Base-by-base conservation (phyloP, 305 asterid species). In the Nicotiana rustica region DNA sequence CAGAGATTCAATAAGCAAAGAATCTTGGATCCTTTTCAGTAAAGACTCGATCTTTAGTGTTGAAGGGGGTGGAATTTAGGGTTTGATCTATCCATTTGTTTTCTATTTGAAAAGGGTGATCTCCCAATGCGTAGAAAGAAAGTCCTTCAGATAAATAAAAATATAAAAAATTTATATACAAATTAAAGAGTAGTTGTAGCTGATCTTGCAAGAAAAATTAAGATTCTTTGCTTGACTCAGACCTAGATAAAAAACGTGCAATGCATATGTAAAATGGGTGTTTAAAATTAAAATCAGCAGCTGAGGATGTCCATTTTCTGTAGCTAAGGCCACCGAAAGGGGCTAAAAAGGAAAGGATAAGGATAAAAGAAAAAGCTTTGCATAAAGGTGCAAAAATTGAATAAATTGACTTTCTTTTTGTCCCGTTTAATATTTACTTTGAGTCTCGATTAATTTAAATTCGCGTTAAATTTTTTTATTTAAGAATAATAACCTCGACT, bases 51-150 rank as follows among this genome's bases (percentile, higher is more conserved):
- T 86, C 81, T 33, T 57, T 79, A 71, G 68, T 10, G 81, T 29
- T 79, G 78, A 86, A 90, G 81, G 47, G 87, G 78, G 84, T 85
- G 83, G 38, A 84, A 82, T 71, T n/a, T 70, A 82, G 82, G 75
- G 88, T 83, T 87, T 85, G 89, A 84, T 85, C 85, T 47, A 41
- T 81, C 35, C 83, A 76, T 77, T 79, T 69, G 35, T 75, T 79
- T 7, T 68, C 41, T 67, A 10, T 83, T 18, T 75, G 36, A 49
- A 79, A 77, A 83, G 71, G 78, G 73, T 71, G 89, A 87, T 87
- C 85, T 83, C 85, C 80, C 21, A 76, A 88, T 78, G 65, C 60
- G 82, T 68, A 83, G 36, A 76, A 83, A 80, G 70, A 85, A 82
- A 68, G 29, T 69, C 19, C 36, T 55, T 61, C 80, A 15, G 65